A percentile compares a stretch with the other conserved stretches of the same genome.
Conservation (phyloP, 345 rosid species). For the Camelina laxa region DNA sequence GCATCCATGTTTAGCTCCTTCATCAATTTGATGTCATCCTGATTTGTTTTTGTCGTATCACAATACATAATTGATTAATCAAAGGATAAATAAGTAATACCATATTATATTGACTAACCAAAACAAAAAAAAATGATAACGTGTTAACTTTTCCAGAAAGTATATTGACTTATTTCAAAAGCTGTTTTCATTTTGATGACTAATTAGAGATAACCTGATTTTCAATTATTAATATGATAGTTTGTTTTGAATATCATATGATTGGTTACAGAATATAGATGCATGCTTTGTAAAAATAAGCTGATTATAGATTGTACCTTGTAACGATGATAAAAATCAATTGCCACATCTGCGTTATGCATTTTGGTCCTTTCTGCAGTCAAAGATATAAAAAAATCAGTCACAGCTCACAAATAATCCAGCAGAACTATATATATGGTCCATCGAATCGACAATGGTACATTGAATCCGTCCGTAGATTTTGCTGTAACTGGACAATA, state of each 20-base stretch:
- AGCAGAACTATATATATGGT: not conserved
- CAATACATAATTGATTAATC: not conserved
- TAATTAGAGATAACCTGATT: not conserved
- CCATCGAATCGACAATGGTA: too few relatives aligned
- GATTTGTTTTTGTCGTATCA: not conserved
- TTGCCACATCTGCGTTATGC: slow-evolving; percentile 56
- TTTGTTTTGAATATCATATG: not conserved
- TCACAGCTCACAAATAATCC: not conserved
- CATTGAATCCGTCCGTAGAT: not conserved
- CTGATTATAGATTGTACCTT: slow-evolving; percentile 40
- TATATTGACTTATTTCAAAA: not conserved
- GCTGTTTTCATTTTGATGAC: slow-evolving; percentile 7
- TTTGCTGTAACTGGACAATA: slow-evolving; percentile 1
- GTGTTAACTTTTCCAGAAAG: slow-evolving; percentile 6
- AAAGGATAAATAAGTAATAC: not conserved
- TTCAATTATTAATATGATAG: not conserved
- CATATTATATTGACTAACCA: slow-evolving; percentile 2
- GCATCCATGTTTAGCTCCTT: slow-evolving; percentile 64
- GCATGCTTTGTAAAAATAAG: not conserved
- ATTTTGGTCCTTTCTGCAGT: slow-evolving; percentile 51
- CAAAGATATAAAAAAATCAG: slow-evolving; percentile 1
- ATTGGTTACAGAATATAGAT: not conserved
- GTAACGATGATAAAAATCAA: slow-evolving; percentile 55
- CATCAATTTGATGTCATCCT: slow-evolving; percentile 58
- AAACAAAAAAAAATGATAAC: slow-evolving; percentile 22